Percentiles rank a stretch among this genome's conserved stretches.
These are phyloP conservation scores for Stipa capillata DNA, from an alignment of 176 grass and related monocot species.

Conservation along the genomic window DNA sequence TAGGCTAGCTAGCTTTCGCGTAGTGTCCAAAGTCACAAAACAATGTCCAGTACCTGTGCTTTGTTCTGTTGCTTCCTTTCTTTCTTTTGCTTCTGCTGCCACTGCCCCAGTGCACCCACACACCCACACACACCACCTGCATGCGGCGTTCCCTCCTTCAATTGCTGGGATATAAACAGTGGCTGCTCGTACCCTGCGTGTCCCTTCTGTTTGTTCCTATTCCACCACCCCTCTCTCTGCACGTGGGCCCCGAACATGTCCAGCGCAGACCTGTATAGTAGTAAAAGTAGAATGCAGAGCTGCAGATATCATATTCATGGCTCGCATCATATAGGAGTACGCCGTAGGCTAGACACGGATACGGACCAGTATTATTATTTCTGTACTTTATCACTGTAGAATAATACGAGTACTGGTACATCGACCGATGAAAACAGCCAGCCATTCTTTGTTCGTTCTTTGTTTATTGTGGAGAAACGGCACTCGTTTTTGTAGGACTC, in stretches of 20 bases:
- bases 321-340: background rate
- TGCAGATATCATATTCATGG: background rate
- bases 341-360: background rate
- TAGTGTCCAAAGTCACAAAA: background rate
- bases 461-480: background rate
- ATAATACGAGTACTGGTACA: background rate
- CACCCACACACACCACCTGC: slow-evolving; percentile 9
- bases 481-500: slow-evolving; percentile 3
- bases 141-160: background rate
- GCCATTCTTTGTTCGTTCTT: background rate
- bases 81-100: background rate
- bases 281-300: background rate
- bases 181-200: background rate
- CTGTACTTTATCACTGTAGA: background rate
- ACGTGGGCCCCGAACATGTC: background rate
- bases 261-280: background rate
- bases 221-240: background rate
- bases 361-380: background rate
- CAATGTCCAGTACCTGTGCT: background rate
- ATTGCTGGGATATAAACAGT: background rate
- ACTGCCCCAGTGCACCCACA: background rate
- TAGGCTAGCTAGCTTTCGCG: background rate
- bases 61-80: background rate
- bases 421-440: background rate
- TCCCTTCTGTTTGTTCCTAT: background rate